Percentiles rank a stretch among this genome's conserved stretches.
phyloP scores from a whole-genome alignment of 306 rosid genomes.

The Cyamopsis tetragonoloba region DNA sequence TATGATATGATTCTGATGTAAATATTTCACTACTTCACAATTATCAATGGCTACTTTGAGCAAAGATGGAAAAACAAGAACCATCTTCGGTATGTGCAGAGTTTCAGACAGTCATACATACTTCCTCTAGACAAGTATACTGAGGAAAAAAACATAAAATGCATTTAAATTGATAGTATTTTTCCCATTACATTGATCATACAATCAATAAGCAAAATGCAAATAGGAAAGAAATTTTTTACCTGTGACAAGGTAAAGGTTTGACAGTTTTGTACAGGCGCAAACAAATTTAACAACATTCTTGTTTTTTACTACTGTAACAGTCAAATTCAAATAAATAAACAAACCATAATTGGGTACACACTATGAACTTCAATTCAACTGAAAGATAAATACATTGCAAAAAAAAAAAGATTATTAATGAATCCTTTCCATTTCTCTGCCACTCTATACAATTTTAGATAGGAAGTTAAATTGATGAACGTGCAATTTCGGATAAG shows the following conservation, averaged over 20 bases:
- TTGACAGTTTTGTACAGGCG: slow-evolving; percentile 62
- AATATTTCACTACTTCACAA: slow-evolving; percentile 74
- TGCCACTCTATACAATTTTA: neutral
- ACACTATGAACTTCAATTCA: neutral
- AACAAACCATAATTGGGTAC: neutral
- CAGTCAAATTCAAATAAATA: slow-evolving; percentile 16
- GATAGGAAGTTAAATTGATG: neutral
- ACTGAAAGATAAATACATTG: neutral
- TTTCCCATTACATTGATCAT: neutral
- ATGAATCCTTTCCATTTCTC: neutral
- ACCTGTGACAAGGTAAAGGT: slow-evolving; percentile 69
- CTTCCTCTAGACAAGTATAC: slow-evolving; percentile 87
- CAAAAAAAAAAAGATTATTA: neutral
- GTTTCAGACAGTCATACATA: slow-evolving; percentile 66
- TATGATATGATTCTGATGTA: slow-evolving; percentile 71
- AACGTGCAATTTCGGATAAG: neutral
- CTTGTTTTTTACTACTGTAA: slow-evolving; percentile 64
- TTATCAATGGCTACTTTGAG: slow-evolving; percentile 63
- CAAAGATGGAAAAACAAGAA: slow-evolving; percentile 47
- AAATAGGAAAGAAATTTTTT: slow-evolving; percentile 12
- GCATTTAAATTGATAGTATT: neutral
- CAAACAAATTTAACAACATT: slow-evolving; percentile 74
- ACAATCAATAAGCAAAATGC: neutral
- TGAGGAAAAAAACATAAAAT: slow-evolving; percentile 31
- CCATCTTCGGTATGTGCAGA: slow-evolving; percentile 43